phyloP scores from a whole-genome alignment of 1,139 yeast species.

The Saccharomycopsis hybrid region DNA sequence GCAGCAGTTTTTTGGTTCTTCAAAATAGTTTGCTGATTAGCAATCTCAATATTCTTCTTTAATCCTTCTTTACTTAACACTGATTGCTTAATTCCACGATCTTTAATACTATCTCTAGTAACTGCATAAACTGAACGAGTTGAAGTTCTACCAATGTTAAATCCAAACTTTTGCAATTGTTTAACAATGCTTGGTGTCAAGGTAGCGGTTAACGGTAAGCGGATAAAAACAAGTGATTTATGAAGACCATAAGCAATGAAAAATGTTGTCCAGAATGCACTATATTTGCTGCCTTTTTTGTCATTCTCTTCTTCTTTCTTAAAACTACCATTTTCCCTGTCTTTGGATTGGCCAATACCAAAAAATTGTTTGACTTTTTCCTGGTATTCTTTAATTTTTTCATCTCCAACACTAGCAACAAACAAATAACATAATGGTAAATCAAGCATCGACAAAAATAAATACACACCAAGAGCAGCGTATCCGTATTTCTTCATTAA shows the following conservation, averaged over 20 bases:
- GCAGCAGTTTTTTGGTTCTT: slow-evolving; percentile 22
- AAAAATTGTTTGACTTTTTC: slow-evolving; percentile 50
- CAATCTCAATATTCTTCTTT: slow-evolving; percentile 26
- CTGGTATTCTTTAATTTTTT: slow-evolving; percentile 62
- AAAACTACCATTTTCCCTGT: neutral
- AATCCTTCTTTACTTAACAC: slow-evolving; percentile 26
- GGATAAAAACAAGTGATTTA: slow-evolving; percentile 68
- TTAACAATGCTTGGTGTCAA: slow-evolving; percentile 77
- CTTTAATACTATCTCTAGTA: slow-evolving; percentile 35
- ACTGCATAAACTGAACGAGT: slow-evolving; percentile 34
- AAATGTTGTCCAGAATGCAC: slow-evolving; percentile 60
- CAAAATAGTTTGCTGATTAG: slow-evolving; percentile 23
- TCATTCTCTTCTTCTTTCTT: neutral
- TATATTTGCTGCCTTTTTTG: slow-evolving; percentile 24
- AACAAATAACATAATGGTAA: slow-evolving; percentile 74
- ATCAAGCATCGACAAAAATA: slow-evolving; percentile 65
- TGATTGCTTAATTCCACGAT: slow-evolving; percentile 29
- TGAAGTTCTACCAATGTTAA: slow-evolving; percentile 57
- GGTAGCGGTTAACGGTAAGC: slow-evolving; percentile 90
- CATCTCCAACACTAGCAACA: slow-evolving; percentile 85
- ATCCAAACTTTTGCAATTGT: slow-evolving; percentile 68
- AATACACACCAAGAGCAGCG: slow-evolving; percentile 81
- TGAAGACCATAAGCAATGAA: slow-evolving; percentile 91
- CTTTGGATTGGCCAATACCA: slow-evolving; percentile 37
- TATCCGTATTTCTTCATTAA: slow-evolving; percentile 84